phyloP scores from a whole-genome alignment of 31 red algal species.

The Porphyra umbilicalis region DNA sequence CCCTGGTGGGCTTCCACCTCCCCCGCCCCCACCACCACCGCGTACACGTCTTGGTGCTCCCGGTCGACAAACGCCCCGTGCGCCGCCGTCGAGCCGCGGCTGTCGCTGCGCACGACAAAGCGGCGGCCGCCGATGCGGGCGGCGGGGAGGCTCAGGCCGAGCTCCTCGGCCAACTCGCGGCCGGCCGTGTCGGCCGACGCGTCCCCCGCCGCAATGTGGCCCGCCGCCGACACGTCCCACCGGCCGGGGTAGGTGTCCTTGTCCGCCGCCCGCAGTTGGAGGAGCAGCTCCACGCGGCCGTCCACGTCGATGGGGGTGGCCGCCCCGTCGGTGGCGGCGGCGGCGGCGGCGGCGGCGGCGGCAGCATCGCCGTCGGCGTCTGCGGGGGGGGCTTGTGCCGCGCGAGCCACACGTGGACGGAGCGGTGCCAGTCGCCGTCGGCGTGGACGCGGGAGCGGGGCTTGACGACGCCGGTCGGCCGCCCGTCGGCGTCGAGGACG shows the following conservation, averaged over 20 bases:
- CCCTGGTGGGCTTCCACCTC: not conserved
- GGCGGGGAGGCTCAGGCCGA: conserved; percentile 40
- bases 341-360: not conserved
- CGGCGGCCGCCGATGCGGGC: conserved; percentile 18
- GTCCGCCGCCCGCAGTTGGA: conserved; percentile 40
- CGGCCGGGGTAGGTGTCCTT: conserved; percentile 80
- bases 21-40: conserved; percentile 18
- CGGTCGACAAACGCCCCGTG: conserved; percentile 65
- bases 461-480: conserved; percentile 21
- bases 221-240: conserved; percentile 80
- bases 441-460: conserved; percentile 60
- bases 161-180: conserved; percentile 69
- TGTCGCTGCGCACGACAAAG: conserved; percentile 14
- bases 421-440: conserved; percentile 77
- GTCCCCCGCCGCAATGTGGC: conserved; percentile 65
- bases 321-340: too few relatives aligned
- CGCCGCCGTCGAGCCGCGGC: conserved; percentile 24
- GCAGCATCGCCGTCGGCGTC: not conserved
- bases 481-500: conserved; percentile 46
- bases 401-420: conserved; percentile 71
- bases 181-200: conserved; percentile 23
- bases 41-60: conserved; percentile 80
- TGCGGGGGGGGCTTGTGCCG: not conserved
- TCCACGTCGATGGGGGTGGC: not conserved
- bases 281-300: conserved; percentile 9